Conservation (phyloP, 2,329 filamentous ascomycete species). For the Colletotrichum tanaceti region DNA sequence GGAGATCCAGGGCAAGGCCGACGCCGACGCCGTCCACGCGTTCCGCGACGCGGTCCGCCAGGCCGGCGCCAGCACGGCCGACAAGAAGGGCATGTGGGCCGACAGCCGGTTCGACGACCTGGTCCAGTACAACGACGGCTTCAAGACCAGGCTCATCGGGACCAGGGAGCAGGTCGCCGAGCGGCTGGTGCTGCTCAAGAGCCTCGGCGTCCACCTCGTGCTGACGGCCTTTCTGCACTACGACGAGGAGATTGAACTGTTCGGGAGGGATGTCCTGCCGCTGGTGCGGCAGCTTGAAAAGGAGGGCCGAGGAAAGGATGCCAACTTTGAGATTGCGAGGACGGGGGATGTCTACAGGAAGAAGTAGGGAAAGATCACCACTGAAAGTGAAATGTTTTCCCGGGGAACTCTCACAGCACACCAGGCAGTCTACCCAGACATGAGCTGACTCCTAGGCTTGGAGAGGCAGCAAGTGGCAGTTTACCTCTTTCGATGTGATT, state of each 20-base stretch:
- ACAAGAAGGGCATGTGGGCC: slow-evolving; percentile 66
- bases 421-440: no score
- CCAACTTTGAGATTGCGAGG: slow-evolving; percentile 57
- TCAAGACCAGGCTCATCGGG: slow-evolving; percentile 66
- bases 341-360: slow-evolving; percentile 60
- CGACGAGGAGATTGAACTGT: slow-evolving; percentile 62
- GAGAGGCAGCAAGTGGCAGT: no score
- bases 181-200: slow-evolving; percentile 60
- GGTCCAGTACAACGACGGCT: slow-evolving; percentile 67
- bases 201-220: slow-evolving; percentile 56
- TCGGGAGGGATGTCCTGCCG: slow-evolving; percentile 59
- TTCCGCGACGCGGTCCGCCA: slow-evolving; percentile 62
- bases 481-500: no score
- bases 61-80: slow-evolving; percentile 58
- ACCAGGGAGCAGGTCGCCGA: slow-evolving; percentile 64
- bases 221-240: slow-evolving; percentile 63
- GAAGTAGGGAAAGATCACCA: not conserved
- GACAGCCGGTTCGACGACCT: slow-evolving; percentile 63
- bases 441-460: no score
- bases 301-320: slow-evolving; percentile 60
- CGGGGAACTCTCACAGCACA: not conserved
- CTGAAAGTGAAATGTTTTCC: not conserved
- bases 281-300: slow-evolving; percentile 60
- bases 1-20: slow-evolving; percentile 65
- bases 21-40: slow-evolving; percentile 61